Evolutionary conservation across 495 filamentous ascomycete genomes (phyloP).

Genomic region (Penicillium maclennaniae): DNA sequence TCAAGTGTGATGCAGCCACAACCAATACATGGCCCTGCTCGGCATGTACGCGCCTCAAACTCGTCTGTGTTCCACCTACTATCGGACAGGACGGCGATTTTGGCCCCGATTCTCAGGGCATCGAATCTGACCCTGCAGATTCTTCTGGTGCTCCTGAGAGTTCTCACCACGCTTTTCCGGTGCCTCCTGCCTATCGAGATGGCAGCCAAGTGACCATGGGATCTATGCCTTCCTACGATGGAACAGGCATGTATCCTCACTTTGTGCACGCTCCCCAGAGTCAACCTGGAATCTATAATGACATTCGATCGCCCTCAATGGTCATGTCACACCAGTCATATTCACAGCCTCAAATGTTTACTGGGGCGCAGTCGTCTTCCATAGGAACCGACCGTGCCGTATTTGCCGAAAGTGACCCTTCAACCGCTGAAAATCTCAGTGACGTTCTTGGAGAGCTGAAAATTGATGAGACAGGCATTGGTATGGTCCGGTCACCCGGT

Average conservation of each 20-base stretch:
- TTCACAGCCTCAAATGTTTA: conserved; percentile 47
- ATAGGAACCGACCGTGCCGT: conserved; percentile 36
- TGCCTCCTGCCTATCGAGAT: conserved; percentile 27
- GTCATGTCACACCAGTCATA: conserved; percentile 38
- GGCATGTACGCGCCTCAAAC: conserved; percentile 85
- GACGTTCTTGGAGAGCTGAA: conserved; percentile 80
- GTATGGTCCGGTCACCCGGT: conserved; percentile 51
- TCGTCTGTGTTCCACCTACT: conserved; percentile 89
- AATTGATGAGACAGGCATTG: conserved; percentile 84
- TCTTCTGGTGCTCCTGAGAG: conserved; percentile 23
- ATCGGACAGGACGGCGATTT: conserved; percentile 80
- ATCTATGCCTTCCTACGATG: conserved; percentile 31
- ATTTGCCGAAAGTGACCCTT: conserved; percentile 55
- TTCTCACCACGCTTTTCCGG: conserved; percentile 31
- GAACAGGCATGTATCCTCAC: conserved; percentile 35
- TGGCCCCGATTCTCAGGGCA: conserved; percentile 33
- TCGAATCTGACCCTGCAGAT: conserved; percentile 24
- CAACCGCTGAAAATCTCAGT: conserved; percentile 66
- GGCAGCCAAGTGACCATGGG: conserved; percentile 23
- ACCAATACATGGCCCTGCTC: conserved; percentile 98
- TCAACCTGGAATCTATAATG: conserved; percentile 77
- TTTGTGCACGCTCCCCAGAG: conserved; percentile 38
- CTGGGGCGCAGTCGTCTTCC: conserved; percentile 52
- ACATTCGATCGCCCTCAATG: conserved; percentile 58
- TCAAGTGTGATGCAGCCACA: conserved; percentile 97